These are phyloP conservation scores for Microbotryum violaceum DNA, from an alignment of 1,284 basidiomycete genomes.

Conservation along the genomic window DNA sequence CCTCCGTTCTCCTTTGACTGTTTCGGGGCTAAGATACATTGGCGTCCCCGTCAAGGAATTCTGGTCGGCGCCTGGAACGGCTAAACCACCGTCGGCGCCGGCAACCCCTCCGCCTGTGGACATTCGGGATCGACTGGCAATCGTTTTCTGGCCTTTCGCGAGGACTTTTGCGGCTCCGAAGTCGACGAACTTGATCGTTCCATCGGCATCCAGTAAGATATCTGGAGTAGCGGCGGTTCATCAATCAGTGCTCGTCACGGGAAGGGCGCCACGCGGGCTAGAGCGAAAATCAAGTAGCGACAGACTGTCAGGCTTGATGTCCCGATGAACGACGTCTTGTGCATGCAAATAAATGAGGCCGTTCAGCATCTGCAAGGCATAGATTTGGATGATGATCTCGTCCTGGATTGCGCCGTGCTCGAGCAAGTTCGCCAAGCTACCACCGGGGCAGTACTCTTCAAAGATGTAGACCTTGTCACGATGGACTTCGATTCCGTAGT, in stretches of 20 bases:
- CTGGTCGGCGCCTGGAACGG: constrained; percentile 22
- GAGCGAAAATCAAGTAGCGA: constrained; percentile 30
- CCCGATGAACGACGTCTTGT: constrained; percentile 86
- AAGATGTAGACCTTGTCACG: constrained; percentile 99
- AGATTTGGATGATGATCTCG: constrained; percentile 90
- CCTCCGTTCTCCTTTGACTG: constrained; percentile 66
- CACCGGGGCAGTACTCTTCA: constrained; percentile 97
- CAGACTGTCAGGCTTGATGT: constrained; percentile 98
- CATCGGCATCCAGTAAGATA: constrained; percentile 82
- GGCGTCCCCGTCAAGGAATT: constrained; percentile 86
- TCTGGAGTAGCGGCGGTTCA: constrained; percentile 49
- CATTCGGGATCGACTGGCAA: constrained; percentile 56
- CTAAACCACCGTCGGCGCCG: constrained; percentile 32
- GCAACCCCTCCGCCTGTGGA: constrained; percentile 19
- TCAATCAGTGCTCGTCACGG: neutral
- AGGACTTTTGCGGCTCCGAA: constrained; percentile 98
- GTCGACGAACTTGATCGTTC: constrained; percentile 95
- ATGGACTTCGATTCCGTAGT: constrained; percentile 98
- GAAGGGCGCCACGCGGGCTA: neutral
- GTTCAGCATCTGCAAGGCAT: constrained; percentile 94
- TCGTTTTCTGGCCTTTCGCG: constrained; percentile 82
- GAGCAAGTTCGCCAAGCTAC: constrained; percentile 79
- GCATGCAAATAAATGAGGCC: constrained; percentile 91
- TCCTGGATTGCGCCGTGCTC: constrained; percentile 96
- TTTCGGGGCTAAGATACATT: constrained; percentile 99